Base-by-base conservation (phyloP, 2,329 filamentous ascomycete species). In the Exophiala xenobiotica region DNA sequence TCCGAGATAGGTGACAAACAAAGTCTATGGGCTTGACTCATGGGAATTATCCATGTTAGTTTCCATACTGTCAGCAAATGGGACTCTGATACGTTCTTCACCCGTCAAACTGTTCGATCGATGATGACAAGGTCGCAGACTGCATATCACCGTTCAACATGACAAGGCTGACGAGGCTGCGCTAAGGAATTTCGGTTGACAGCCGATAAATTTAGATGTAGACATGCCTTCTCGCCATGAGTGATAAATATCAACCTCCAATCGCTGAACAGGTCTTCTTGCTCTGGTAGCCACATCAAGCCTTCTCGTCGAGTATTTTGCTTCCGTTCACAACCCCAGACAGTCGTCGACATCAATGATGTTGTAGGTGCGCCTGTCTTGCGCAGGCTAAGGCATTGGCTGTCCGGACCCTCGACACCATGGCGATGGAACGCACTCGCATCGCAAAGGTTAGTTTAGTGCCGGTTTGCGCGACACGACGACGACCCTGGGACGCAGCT, bases 351-450 rank as follows among this genome's bases (percentile, higher is more conserved):
- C 31, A 35, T 35, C 2, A 35, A 35, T 16, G n/a, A 35, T 35
- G 31, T 16, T 16, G 2, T 35, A 35, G 9, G 16, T 14, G 22
- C 42, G 24, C 24, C 27, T 9, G 33, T 31, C 26, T 23, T 37
- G 16, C 12, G 40, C 19, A 22, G n/a, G 38, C n/a, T 19, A 27
- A 49, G 33, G 27, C 40, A 31, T 18, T 22, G 43, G 16, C 37
- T 29, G 46, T 24, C 18, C 23, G 38, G 45, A 51, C 42, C 27
- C 35, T 24, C 39, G 33, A 31, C 50, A 53, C 33, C 18, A 61
- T 59, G 59, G 61, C 59, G 9, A 63, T 63, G 61, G 61, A 63
- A 41, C 55, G 61, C 8, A 61, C 59, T 27, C 58, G 61, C 8
- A 61, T 62, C 24, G 61, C 61, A 45, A 63, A 63, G 58, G 61